Percentiles rank a stretch among this genome's conserved stretches.
Conservation (phyloP, 257 asterid genomes). For the Plantago major region DNA sequence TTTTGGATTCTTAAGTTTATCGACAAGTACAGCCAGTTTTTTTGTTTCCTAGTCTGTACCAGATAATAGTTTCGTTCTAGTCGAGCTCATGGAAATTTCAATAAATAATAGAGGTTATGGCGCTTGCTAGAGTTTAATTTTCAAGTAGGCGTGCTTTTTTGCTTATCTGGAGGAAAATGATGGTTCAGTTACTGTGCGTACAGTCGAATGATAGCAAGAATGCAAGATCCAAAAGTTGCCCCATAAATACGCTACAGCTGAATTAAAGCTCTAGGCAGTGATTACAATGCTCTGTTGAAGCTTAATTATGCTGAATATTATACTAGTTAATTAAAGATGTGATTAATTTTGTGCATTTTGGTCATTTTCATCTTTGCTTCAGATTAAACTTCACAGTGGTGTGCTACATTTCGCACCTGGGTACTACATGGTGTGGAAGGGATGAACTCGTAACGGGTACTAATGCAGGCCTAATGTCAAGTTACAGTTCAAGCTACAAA, state of each 20-base stretch:
- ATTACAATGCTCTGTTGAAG: not conserved
- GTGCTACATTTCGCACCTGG: not conserved
- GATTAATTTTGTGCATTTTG: not conserved
- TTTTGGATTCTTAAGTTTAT: no score
- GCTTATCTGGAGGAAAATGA: not conserved
- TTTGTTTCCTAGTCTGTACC: not conserved
- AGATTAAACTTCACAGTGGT: not conserved
- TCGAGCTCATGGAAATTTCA: not conserved
- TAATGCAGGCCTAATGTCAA: not conserved
- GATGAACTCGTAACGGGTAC: conserved; percentile 4
- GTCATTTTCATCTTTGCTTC: conserved; percentile 3
- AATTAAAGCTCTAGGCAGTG: not conserved
- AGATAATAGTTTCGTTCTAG: not conserved
- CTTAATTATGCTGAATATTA: not conserved
- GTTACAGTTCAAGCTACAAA: not conserved
- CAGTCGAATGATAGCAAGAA: not conserved
- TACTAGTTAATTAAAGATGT: conserved; percentile 5
- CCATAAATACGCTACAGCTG: not conserved
- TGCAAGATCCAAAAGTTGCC: not conserved
- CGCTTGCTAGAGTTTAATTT: not conserved
- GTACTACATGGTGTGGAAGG: not conserved
- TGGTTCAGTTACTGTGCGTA: not conserved
- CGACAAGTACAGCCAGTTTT: not conserved
- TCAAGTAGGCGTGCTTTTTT: not conserved
- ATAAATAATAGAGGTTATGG: not conserved